Conservation (phyloP, 2,329 filamentous ascomycete genomes). For the Stagonosporopsis chrysanthemi region DNA sequence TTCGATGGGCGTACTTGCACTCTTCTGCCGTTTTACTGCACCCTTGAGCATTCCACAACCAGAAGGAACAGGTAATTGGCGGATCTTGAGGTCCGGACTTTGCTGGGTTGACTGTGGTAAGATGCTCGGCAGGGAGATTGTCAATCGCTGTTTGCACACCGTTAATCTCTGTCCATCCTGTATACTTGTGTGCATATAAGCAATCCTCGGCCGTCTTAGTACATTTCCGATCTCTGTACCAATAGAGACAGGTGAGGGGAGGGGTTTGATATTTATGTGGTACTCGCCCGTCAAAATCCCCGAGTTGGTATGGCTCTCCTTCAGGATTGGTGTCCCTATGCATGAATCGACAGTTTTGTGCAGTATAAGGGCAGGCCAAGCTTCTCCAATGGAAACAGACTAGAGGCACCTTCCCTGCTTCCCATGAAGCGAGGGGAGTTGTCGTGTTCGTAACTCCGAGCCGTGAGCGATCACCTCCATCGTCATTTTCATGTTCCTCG, state of each 20-base stretch:
- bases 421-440: constrained; percentile 28
- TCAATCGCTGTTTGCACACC: not conserved
- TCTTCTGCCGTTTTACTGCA: constrained; percentile 24
- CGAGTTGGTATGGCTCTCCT: constrained; percentile 27
- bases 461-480: constrained; percentile 12
- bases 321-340: constrained; percentile 34
- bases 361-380: constrained; percentile 26
- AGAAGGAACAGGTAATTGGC: constrained; percentile 32
- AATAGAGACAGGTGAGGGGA: constrained; percentile 40
- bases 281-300: constrained; percentile 26
- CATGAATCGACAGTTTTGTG: constrained; percentile 35
- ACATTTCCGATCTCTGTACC: constrained; percentile 33
- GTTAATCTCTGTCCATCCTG: constrained; percentile 26
- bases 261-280: constrained; percentile 37
- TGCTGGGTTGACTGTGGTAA: not conserved
- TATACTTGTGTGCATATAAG: constrained; percentile 40
- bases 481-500: constrained; percentile 21
- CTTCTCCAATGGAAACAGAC: constrained; percentile 41
- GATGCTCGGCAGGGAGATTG: not conserved
- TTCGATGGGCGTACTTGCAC: constrained; percentile 34
- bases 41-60: constrained; percentile 21
- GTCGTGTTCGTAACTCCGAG: not conserved
- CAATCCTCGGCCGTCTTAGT: constrained; percentile 32
- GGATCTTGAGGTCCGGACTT: constrained; percentile 21
- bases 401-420: constrained; percentile 38